A percentile compares a stretch with the other conserved stretches of the same genome.
Conservation (phyloP, 345 rosid species). For the Melaleuca alternifolia region DNA sequence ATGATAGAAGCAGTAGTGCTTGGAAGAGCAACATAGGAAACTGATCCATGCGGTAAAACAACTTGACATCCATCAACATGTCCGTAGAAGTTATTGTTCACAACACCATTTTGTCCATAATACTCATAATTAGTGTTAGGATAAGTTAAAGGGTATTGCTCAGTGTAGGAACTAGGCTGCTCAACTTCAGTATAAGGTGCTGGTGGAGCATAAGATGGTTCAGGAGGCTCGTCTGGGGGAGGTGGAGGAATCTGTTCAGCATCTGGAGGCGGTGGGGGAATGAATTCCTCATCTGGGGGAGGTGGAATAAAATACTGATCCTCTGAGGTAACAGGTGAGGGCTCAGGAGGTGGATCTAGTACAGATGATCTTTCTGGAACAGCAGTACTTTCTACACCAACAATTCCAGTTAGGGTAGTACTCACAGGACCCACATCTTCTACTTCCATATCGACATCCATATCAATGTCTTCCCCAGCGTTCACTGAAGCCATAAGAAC, state of each 20-base stretch:
- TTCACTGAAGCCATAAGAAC: conserved; percentile 12
- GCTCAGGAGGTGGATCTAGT: conserved; percentile 25
- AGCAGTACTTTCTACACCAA: conserved; percentile 12
- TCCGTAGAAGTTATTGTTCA: conserved; percentile 43
- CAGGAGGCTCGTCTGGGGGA: conserved; percentile 74
- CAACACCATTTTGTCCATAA: conserved; percentile 32
- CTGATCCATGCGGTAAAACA: conserved; percentile 36
- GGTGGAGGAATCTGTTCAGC: conserved; percentile 75
- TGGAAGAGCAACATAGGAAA: conserved; percentile 49
- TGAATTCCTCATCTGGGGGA: conserved; percentile 80
- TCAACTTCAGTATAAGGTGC: conserved; percentile 26
- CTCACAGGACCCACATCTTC: conserved; percentile 43
- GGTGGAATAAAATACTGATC: conserved; percentile 35
- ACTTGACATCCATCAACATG: conserved; percentile 60
- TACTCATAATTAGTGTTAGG: conserved; percentile 42
- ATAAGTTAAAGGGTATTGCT: conserved; percentile 45
- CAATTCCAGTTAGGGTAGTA: conserved; percentile 7
- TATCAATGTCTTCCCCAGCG: conserved; percentile 63
- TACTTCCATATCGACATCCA: conserved; percentile 99
- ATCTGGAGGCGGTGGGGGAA: conserved; percentile 92
- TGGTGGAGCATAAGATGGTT: conserved; percentile 33
- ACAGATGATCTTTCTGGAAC: conserved; percentile 14
- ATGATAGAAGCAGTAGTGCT: conserved; percentile 35
- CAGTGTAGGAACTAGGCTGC: conserved; percentile 35
- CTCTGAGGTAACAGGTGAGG: conserved; percentile 4